Evolutionary conservation across 345 rosid genomes (phyloP).

Genomic region (Euphorbia peplus): DNA sequence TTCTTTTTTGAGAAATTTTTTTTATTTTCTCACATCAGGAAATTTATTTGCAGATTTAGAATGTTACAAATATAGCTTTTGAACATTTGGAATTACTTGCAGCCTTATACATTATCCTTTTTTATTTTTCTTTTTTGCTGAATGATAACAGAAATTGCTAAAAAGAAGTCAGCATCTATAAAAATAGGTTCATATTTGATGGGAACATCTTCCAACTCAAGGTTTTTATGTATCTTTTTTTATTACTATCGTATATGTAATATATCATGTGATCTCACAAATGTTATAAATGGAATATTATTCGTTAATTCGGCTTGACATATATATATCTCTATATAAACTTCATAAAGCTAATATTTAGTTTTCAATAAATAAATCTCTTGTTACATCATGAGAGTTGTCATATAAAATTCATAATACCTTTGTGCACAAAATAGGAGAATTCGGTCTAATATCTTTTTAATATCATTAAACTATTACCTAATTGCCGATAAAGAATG

Average conservation of each 20-base stretch:
- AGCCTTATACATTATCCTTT: neutral
- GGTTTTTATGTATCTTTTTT: neutral
- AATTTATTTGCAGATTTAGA: neutral
- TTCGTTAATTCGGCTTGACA: no score
- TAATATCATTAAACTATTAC: no score
- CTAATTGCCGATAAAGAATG: no score
- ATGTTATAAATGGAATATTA: neutral
- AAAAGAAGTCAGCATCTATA: neutral
- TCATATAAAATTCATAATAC: no score
- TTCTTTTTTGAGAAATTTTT: no score
- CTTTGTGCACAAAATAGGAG: no score
- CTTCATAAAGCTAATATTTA: no score
- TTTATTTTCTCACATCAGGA: no score
- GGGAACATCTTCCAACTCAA: conserved; percentile 4
- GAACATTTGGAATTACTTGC: conserved; percentile 2
- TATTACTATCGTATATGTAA: neutral
- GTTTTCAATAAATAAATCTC: no score
- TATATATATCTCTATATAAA: no score
- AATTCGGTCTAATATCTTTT: no score
- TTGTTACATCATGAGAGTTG: no score
- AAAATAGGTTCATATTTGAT: neutral
- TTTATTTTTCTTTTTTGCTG: conserved; percentile 6
- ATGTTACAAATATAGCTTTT: conserved; percentile 2
- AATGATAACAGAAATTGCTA: neutral
- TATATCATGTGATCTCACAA: neutral